phyloP scores from a whole-genome alignment of 305 asterid species.

The Solanum hybrid region DNA sequence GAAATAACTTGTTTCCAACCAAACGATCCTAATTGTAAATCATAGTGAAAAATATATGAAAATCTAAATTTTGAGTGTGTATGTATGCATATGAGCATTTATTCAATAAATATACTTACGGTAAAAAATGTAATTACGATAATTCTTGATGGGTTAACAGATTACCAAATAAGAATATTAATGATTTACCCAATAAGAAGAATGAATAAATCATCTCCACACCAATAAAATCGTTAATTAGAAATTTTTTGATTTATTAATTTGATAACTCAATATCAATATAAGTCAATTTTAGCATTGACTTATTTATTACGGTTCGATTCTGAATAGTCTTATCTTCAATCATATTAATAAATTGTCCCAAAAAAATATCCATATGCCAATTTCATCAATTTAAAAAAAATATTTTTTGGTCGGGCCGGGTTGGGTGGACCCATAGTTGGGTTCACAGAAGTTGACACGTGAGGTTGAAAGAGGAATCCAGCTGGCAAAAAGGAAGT shows the following conservation, averaged over 20 bases:
- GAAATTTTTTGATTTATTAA: no score
- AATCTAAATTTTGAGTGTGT: no score
- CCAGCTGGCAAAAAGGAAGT: conserved; percentile 26
- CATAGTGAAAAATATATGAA: background rate
- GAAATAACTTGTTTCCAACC: background rate
- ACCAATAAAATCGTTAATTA: no score
- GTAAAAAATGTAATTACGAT: no score
- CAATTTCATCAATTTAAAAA: background rate
- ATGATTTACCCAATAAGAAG: no score
- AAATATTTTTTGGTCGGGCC: background rate
- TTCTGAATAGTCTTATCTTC: background rate
- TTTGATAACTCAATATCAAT: no score
- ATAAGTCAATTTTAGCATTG: background rate
- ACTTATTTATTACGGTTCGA: background rate
- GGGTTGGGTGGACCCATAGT: background rate
- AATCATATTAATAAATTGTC: background rate
- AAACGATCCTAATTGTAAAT: no score
- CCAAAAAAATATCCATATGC: background rate
- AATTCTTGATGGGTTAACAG: no score
- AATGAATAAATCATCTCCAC: no score
- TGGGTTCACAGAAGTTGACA: conserved; percentile 33
- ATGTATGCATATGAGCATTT: background rate
- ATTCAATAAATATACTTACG: no score
- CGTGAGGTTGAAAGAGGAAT: conserved; percentile 27
- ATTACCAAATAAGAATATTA: no score